phyloP scores from a whole-genome alignment of 1,284 basidiomycete genomes.

The Pseudozyma sp. region DNA sequence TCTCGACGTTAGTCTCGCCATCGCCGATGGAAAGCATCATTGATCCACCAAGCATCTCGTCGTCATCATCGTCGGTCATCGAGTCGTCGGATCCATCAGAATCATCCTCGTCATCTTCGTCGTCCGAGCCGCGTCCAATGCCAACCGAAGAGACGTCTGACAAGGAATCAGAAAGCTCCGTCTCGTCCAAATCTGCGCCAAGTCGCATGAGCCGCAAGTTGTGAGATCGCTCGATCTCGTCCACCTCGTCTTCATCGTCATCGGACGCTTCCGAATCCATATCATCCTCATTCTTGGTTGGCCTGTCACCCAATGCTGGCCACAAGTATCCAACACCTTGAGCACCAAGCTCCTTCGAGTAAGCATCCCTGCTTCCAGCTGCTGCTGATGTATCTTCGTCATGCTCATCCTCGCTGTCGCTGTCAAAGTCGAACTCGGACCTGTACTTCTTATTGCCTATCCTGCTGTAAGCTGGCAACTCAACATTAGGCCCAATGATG shows the following conservation, averaged over 20 bases:
- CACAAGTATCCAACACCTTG: conserved; percentile 58
- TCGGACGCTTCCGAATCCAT: conserved; percentile 39
- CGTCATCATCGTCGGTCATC: conserved; percentile 38
- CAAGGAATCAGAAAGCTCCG: conserved; percentile 44
- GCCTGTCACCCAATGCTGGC: conserved; percentile 52
- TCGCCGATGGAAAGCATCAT: conserved; percentile 47
- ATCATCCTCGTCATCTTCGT: conserved; percentile 40
- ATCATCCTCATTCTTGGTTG: conserved; percentile 15
- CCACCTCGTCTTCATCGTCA: conserved; percentile 44
- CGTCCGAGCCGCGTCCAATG: conserved; percentile 50
- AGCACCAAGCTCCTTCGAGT: conserved; percentile 39
- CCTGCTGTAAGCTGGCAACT: conserved; percentile 78
- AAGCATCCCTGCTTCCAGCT: conserved; percentile 13
- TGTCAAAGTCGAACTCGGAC: conserved; percentile 49
- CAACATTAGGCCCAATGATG: conserved; percentile 71
- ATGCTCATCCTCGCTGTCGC: conserved; percentile 41
- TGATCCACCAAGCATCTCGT: conserved; percentile 45
- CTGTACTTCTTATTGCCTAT: conserved; percentile 73
- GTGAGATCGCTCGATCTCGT: conserved; percentile 52
- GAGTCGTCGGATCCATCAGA: conserved; percentile 26
- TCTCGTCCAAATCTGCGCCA: conserved; percentile 40
- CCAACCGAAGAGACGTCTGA: conserved; percentile 62
- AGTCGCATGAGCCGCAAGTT: conserved; percentile 55
- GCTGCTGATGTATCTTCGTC: conserved; percentile 53
- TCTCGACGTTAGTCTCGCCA: conserved; percentile 58